Conservation (phyloP, 2,329 filamentous ascomycete species). For the Diaporthe nobilis region DNA sequence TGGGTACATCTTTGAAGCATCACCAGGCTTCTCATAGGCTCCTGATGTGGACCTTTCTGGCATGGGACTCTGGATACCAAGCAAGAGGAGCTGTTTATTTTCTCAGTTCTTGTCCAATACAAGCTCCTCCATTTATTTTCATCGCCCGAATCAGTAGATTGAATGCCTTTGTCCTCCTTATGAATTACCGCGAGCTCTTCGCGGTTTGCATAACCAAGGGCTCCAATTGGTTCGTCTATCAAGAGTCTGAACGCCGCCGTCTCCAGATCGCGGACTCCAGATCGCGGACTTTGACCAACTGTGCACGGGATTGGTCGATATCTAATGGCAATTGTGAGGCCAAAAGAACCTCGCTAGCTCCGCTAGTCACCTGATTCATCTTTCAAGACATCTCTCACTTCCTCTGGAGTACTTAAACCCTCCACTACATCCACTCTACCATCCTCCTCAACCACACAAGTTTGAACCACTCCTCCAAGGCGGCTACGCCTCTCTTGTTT, state of each 20-base stretch:
- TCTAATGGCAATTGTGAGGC: neutral
- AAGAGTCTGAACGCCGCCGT: neutral
- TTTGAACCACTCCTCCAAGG: neutral
- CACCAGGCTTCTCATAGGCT: too few species aligned
- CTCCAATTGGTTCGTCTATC: neutral
- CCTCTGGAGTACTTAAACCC: slow-evolving; percentile 3
- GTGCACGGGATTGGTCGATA: neutral
- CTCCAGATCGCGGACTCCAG: neutral
- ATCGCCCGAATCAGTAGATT: too few species aligned
- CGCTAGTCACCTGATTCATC: neutral
- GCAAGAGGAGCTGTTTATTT: too few species aligned
- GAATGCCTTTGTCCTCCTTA: neutral
- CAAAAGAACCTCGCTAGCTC: neutral
- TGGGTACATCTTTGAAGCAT: too few species aligned
- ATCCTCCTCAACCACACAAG: neutral
- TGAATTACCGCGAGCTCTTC: neutral
- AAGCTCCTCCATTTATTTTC: too few species aligned
- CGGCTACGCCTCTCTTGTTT: neutral
- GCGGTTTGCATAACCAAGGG: neutral
- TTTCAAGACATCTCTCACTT: neutral
- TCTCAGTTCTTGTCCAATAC: too few species aligned
- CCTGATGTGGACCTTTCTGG: too few species aligned
- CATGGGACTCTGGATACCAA: too few species aligned
- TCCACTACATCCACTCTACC: neutral
- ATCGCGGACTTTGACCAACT: neutral